These are phyloP conservation scores for Ganoderma sinense DNA, from an alignment of 1,284 basidiomycete genomes.

Conservation along the genomic window DNA sequence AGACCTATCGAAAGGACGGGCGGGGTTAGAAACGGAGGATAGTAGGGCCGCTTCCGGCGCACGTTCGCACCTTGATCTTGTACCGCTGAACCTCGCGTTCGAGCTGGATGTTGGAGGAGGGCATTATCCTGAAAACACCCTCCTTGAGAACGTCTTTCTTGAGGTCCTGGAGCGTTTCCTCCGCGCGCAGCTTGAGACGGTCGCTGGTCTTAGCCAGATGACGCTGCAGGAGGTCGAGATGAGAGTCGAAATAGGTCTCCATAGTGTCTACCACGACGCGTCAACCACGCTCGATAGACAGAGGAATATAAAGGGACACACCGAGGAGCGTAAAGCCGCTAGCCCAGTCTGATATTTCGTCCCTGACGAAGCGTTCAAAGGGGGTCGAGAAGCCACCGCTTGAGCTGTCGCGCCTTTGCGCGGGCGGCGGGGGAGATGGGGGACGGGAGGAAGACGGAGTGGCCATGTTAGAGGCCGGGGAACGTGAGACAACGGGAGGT, in stretches of 20 bases:
- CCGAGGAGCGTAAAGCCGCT: slow-evolving; percentile 79
- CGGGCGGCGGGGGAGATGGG: slow-evolving; percentile 35
- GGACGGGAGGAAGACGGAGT: slow-evolving; percentile 37
- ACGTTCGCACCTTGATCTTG: slow-evolving; percentile 63
- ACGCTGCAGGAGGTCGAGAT: slow-evolving; percentile 89
- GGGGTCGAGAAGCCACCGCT: slow-evolving; percentile 55
- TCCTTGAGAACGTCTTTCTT: slow-evolving; percentile 43
- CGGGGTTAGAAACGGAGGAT: slow-evolving; percentile 5
- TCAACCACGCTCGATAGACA: slow-evolving; percentile 1
- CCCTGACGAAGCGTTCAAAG: slow-evolving; percentile 60
- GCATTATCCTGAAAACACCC: slow-evolving; percentile 66
- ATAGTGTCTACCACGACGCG: slow-evolving; percentile 68
- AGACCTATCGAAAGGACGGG: slow-evolving; percentile 59
- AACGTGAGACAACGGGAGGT: not conserved
- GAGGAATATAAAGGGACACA: slow-evolving; percentile 37
- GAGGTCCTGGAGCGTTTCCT: slow-evolving; percentile 57
- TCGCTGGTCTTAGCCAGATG: slow-evolving; percentile 88
- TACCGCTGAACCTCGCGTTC: slow-evolving; percentile 87
- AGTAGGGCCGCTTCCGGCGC: slow-evolving; percentile 6
- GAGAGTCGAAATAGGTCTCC: slow-evolving; percentile 91
- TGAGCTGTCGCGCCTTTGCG: slow-evolving; percentile 36
- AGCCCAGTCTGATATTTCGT: slow-evolving; percentile 61
- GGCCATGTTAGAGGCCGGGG: slow-evolving; percentile 32
- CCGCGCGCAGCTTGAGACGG: slow-evolving; percentile 80
- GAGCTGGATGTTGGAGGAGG: slow-evolving; percentile 78